Evolutionary conservation across 768 basidiomycete species (phyloP).

Genomic region (Trichaptum fuscoviolaceum): DNA sequence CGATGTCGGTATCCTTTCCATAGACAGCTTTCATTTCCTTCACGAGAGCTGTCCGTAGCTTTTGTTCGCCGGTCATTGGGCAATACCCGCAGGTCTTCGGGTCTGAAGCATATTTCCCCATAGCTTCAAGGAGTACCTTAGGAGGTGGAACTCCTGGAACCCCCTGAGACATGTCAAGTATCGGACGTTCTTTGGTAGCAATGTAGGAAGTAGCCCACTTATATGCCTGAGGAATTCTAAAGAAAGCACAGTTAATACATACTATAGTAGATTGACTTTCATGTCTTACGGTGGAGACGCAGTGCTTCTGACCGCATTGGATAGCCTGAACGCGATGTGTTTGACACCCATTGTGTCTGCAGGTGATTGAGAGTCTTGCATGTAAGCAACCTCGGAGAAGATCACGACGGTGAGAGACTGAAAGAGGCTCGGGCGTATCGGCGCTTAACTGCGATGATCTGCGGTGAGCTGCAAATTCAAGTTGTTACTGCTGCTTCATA

Average conservation of each 20-base stretch:
- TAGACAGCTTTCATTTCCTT: slow-evolving; percentile 61
- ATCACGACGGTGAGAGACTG: neutral
- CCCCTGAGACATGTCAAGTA: slow-evolving; percentile 75
- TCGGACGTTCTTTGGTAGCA: slow-evolving; percentile 35
- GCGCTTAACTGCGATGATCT: no score
- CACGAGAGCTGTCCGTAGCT: slow-evolving; percentile 45
- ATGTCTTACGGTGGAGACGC: neutral
- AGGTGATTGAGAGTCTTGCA: neutral
- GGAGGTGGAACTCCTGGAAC: slow-evolving; percentile 67
- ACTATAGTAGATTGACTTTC: neutral
- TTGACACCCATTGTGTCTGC: neutral
- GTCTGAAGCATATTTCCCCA: slow-evolving; percentile 40
- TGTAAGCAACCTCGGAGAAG: neutral
- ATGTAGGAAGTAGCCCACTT: slow-evolving; percentile 48
- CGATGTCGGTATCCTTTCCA: slow-evolving; percentile 42
- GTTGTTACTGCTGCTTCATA: no score
- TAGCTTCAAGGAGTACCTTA: slow-evolving; percentile 38
- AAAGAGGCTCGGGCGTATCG: neutral
- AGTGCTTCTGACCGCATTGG: neutral
- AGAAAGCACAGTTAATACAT: neutral
- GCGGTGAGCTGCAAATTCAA: no score
- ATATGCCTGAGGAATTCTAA: slow-evolving; percentile 53
- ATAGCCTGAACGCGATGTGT: neutral
- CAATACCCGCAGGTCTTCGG: slow-evolving; percentile 50
- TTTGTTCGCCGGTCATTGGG: slow-evolving; percentile 50